Evolutionary conservation across 1,284 basidiomycete genomes (phyloP).

Genomic region (Microbotryomycetes sp.): DNA sequence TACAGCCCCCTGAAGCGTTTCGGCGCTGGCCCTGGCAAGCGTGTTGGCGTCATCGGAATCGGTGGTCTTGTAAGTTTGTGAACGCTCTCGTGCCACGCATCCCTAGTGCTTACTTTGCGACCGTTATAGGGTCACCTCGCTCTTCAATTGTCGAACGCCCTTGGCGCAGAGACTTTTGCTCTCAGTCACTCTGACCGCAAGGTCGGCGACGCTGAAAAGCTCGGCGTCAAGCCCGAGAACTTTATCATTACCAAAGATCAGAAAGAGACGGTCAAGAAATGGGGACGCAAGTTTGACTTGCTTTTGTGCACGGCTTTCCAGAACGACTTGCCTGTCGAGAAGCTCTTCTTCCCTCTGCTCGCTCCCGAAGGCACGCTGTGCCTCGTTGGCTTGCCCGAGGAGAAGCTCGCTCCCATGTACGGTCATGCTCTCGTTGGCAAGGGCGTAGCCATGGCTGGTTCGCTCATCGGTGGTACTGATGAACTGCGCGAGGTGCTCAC

Average conservation of each 20-base stretch:
- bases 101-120: neutral
- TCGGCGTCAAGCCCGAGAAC: constrained; percentile 39
- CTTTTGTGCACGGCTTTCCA: constrained; percentile 44
- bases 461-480: constrained; percentile 42
- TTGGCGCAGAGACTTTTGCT: constrained; percentile 43
- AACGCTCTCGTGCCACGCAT: neutral
- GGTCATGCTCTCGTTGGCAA: constrained; percentile 23
- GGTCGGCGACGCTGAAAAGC: constrained; percentile 42
- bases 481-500: constrained; percentile 43
- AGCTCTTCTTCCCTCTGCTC: constrained; percentile 42
- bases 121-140: neutral
- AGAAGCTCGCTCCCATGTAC: constrained; percentile 22
- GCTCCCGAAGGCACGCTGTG: constrained; percentile 42
- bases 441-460: constrained; percentile 25
- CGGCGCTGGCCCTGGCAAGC: constrained; percentile 55
- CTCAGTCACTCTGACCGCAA: constrained; percentile 45
- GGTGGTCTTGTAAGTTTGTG: constrained; percentile 48
- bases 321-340: constrained; percentile 40
- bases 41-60: constrained; percentile 58
- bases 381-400: constrained; percentile 40
- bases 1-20: constrained; percentile 59
- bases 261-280: constrained; percentile 21
- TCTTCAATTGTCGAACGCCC: constrained; percentile 30
- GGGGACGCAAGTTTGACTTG: constrained; percentile 36
- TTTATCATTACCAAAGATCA: constrained; percentile 28